Evolutionary conservation across 2,329 filamentous ascomycete genomes (phyloP).

Genomic region (Aureobasidium sp.): DNA sequence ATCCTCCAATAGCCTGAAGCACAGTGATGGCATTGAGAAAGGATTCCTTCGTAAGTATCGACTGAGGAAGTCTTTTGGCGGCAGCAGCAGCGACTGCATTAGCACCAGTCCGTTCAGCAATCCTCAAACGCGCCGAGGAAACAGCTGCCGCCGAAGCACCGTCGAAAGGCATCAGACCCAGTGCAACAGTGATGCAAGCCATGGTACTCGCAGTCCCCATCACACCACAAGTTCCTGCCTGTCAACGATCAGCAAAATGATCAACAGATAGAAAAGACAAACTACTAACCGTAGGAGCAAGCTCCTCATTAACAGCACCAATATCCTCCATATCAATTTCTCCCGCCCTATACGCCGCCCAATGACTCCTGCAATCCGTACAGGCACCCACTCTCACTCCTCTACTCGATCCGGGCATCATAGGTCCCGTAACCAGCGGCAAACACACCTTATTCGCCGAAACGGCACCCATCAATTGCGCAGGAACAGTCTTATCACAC

Average conservation of each 20-base stretch:
- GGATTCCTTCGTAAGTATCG: conserved; percentile 37
- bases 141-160: conserved; percentile 47
- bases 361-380: conserved; percentile 66
- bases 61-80: conserved; percentile 32
- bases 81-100: conserved; percentile 38
- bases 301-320: conserved; percentile 59
- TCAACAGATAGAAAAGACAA: neutral
- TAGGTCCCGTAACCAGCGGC: conserved; percentile 62
- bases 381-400: conserved; percentile 62
- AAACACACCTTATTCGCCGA: conserved; percentile 65
- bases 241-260: neutral
- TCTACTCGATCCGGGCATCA: conserved; percentile 63
- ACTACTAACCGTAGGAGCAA: conserved; percentile 56
- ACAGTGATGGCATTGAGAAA: conserved; percentile 40
- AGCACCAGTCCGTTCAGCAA: conserved; percentile 47
- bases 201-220: conserved; percentile 52
- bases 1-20: conserved; percentile 37
- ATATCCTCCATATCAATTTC: conserved; percentile 65
- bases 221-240: conserved; percentile 46
- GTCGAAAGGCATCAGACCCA: conserved; percentile 45
- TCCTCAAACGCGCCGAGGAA: conserved; percentile 41
- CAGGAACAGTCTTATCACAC: conserved; percentile 67
- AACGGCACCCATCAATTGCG: conserved; percentile 67
- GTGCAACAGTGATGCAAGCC: conserved; percentile 44
- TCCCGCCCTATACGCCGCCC: conserved; percentile 61